These are phyloP conservation scores for Isatis lusitanica DNA, from an alignment of 441 rosid genomes.

Conservation along the genomic window DNA sequence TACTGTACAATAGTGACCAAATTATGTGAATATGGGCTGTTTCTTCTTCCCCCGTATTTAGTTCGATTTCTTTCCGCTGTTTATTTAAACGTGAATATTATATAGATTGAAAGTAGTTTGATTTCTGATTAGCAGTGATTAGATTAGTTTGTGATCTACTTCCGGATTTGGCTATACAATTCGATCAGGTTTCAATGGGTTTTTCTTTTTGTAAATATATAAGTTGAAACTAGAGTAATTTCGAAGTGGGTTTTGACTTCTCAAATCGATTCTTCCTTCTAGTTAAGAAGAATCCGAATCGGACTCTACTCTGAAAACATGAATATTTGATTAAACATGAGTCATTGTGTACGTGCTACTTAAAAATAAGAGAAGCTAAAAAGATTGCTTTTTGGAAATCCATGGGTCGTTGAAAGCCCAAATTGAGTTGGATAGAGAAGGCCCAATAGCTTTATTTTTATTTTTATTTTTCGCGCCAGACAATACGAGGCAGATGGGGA, in stretches of 20 bases:
- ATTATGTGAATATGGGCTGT: neutral
- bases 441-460: neutral
- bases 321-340: neutral
- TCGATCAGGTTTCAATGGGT: neutral
- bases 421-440: neutral
- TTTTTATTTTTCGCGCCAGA: neutral
- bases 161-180: neutral
- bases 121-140: neutral
- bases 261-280: neutral
- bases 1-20: too few relatives aligned
- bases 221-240: neutral
- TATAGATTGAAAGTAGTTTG: neutral
- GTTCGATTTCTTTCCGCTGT: neutral
- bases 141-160: neutral
- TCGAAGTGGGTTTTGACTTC: neutral
- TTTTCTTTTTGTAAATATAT: neutral
- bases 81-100: neutral
- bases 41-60: neutral
- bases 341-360: neutral
- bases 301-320: neutral
- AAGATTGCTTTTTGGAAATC: too few relatives aligned
- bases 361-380: too few relatives aligned
- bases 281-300: neutral
- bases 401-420: neutral
- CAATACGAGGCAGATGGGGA: neutral